Percentiles rank a stretch among this genome's conserved stretches.
phyloP scores from a whole-genome alignment of 2,329 filamentous ascomycete genomes.

The Dothistroma pini region DNA sequence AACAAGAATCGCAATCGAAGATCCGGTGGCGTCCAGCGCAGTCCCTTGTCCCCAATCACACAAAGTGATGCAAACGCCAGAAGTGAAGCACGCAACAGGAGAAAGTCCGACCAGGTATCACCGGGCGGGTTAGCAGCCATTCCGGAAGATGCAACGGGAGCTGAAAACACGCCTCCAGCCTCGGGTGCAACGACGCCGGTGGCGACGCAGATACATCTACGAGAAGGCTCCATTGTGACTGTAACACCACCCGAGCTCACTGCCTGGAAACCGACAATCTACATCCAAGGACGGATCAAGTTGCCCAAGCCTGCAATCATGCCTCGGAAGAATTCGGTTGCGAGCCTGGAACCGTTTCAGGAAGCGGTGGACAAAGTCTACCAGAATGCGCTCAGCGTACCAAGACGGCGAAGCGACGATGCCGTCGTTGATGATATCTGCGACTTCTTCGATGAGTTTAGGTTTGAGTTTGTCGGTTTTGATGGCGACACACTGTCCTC shows the following conservation, averaged over 20 bases:
- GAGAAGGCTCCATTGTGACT: slow-evolving; percentile 35
- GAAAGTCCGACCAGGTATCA: slow-evolving; percentile 11
- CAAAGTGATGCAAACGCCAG: slow-evolving; percentile 14
- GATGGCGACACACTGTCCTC: slow-evolving; percentile 21
- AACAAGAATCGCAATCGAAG: slow-evolving; percentile 13
- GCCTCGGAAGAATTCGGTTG: slow-evolving; percentile 40
- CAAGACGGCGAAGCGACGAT: slow-evolving; percentile 35
- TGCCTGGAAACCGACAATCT: slow-evolving; percentile 36
- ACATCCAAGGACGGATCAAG: slow-evolving; percentile 43
- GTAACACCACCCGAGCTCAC: slow-evolving; percentile 35
- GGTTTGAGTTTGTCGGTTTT: slow-evolving; percentile 32
- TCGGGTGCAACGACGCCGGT: slow-evolving; percentile 23
- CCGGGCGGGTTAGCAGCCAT: slow-evolving; percentile 24
- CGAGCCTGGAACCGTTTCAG: slow-evolving; percentile 40
- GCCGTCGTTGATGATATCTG: slow-evolving; percentile 40
- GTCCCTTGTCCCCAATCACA: slow-evolving; percentile 25
- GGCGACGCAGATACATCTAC: slow-evolving; percentile 32
- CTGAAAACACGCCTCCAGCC: slow-evolving; percentile 23
- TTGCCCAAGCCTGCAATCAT: slow-evolving; percentile 35
- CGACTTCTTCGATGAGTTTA: slow-evolving; percentile 41
- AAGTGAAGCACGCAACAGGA: slow-evolving; percentile 6
- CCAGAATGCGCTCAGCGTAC: slow-evolving; percentile 27
- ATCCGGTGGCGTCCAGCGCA: slow-evolving; percentile 16
- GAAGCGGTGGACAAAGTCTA: slow-evolving; percentile 33
- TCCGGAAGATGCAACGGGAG: slow-evolving; percentile 14